Conservation (phyloP, 768 basidiomycete genomes). For the Tricholoma terreum region DNA sequence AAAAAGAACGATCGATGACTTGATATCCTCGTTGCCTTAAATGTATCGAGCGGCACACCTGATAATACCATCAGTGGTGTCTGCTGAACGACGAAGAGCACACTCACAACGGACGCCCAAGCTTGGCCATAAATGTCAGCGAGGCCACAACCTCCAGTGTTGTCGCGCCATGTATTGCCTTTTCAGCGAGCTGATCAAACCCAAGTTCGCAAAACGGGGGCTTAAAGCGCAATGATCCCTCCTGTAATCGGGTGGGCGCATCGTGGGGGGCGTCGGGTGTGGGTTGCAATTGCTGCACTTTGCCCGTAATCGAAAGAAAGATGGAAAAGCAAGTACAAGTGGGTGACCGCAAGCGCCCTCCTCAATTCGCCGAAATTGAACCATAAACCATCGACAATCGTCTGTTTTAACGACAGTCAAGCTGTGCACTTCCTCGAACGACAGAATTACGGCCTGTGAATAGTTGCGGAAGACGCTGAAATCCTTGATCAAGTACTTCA, state of each 20-base stretch:
- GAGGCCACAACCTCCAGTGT: too few relatives aligned
- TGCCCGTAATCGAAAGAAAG: background rate
- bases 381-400: background rate
- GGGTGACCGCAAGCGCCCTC: too few relatives aligned
- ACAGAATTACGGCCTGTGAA: background rate
- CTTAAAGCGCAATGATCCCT: background rate
- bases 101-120: background rate
- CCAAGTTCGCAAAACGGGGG: background rate
- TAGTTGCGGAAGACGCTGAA: too few relatives aligned
- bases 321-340: background rate
- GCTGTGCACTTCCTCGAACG: background rate
- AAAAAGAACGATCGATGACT: background rate
- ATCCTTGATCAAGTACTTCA: too few relatives aligned
- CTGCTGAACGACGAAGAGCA: background rate
- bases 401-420: background rate
- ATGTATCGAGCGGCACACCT: background rate
- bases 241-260: background rate
- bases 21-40: background rate
- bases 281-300: background rate
- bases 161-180: too few relatives aligned
- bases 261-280: background rate
- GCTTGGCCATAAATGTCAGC: background rate
- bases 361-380: too few relatives aligned
- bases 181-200: background rate
- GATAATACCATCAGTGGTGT: background rate